Evolutionary conservation across 164 flowering plant species (phyloP), one percentile per base, ranked within the genome.

Genomic region (Sedum album): DNA sequence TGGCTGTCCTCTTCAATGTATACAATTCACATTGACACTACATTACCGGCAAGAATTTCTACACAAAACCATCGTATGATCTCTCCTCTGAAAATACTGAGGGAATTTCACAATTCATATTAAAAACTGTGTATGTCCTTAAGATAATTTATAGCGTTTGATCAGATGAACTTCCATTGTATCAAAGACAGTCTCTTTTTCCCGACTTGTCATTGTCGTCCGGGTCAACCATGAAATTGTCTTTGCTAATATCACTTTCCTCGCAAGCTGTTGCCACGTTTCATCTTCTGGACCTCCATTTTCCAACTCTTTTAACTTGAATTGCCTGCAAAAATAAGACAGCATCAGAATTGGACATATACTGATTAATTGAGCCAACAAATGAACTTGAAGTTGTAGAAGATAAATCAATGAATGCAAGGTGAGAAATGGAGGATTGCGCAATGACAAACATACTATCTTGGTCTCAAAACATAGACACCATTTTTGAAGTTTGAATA

Each of bases 161-260:
- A n/a, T n/a, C n/a, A n/a, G n/a, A n/a, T n/a, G n/a, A n/a, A n/a
- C n/a, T n/a, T n/a, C n/a, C n/a, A n/a, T n/a, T n/a, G n/a, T n/a
- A n/a, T n/a, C n/a, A n/a, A n/a, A n/a, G n/a, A n/a, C n/a, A n/a
- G n/a, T n/a, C n/a, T n/a, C n/a, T n/a, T n/a, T n/a, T n/a, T n/a
- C n/a, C n/a, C n/a, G n/a, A n/a, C n/a, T n/a, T n/a, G 74, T 78
- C 67, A 72, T 80, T 71, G 79, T 73, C 73, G 79, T 78, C 53
- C 77, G 61, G 38, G 67, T 46, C 44, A 82, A 80, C 20, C 85
- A 80, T 71, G 86, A 83, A 55, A 83, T 70, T 21, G 82, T 82
- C 72, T 79, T 87, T 9, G 96, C 96, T 4, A 80, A 76, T 38
- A 72, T 76, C 49, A 87, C 90, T 70, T 84, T 87, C 77, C 78